A percentile compares a stretch with the other conserved stretches of the same genome.
Evolutionary conservation across 1,284 basidiomycete species (phyloP).

Genomic region (Melanopsichium pennsylvanicum): DNA sequence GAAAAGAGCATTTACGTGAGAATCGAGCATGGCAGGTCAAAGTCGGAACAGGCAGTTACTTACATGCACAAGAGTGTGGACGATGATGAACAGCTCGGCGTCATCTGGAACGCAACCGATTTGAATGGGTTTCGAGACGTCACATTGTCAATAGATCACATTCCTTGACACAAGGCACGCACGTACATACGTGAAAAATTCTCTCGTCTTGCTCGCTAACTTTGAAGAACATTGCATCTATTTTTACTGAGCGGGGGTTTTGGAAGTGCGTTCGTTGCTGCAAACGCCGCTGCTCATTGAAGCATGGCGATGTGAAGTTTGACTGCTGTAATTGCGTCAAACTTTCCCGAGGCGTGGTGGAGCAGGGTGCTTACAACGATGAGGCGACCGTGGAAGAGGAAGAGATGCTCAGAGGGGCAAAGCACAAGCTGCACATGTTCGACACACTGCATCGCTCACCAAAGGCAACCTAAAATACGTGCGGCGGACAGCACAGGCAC

Average conservation of each 20-base stretch:
- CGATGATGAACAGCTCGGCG: conserved; percentile 7
- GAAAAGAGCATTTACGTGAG: not conserved
- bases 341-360: too few species aligned
- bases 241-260: too few species aligned
- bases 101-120: conserved; percentile 4
- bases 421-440: not conserved
- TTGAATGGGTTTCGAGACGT: not conserved
- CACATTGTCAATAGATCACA: conserved; percentile 2
- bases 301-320: too few species aligned
- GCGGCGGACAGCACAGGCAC: too few species aligned
- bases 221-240: too few species aligned
- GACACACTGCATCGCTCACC: conserved; percentile 5
- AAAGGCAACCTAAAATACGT: too few species aligned
- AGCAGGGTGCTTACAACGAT: too few species aligned
- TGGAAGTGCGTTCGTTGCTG: too few species aligned
- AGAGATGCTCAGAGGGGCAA: not conserved
- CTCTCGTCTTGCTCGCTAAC: not conserved
- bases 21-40: not conserved
- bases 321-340: too few species aligned
- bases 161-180: conserved; percentile 10
- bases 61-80: too few species aligned
- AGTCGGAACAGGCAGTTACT: too few species aligned
- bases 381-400: not conserved
- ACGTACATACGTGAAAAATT: not conserved
- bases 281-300: too few species aligned